Evolutionary conservation across 495 filamentous ascomycete species (phyloP).

Genomic region (Aspergillus sparsus): DNA sequence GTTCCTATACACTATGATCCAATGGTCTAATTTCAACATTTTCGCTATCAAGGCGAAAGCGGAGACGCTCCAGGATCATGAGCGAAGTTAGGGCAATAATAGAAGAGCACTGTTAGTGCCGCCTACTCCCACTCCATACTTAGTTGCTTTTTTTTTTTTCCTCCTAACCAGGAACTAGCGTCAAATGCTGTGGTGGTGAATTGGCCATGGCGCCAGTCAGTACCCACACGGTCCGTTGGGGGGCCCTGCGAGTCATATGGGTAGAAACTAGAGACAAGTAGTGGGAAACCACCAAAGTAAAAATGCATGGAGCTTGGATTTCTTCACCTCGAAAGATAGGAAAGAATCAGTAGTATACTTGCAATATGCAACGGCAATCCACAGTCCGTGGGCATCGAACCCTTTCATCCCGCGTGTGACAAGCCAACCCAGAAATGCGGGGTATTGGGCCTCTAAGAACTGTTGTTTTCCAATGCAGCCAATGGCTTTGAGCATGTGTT

Average conservation of each 20-base stretch:
- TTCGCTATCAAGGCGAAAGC: background rate
- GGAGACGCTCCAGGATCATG: background rate
- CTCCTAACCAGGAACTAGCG: too few species aligned
- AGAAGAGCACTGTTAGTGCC: background rate
- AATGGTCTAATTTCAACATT: background rate
- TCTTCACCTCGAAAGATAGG: background rate
- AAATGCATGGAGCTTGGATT: conserved; percentile 14
- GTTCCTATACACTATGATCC: background rate
- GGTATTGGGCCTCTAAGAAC: conserved; percentile 11
- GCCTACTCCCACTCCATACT: background rate
- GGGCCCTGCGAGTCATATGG: conserved; percentile 25
- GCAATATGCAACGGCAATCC: conserved; percentile 4
- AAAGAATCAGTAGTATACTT: background rate
- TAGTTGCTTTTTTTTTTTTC: background rate
- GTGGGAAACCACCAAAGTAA: background rate
- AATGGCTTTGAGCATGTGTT: conserved; percentile 7
- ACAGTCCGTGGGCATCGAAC: background rate
- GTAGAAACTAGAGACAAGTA: background rate
- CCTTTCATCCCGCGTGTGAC: conserved; percentile 18
- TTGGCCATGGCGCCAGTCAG: conserved; percentile 2
- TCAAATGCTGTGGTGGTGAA: background rate
- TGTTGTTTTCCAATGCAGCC: background rate
- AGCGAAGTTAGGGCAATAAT: background rate
- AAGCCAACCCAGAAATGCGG: conserved; percentile 20
- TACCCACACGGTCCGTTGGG: background rate